A percentile compares a stretch with the other conserved stretches of the same genome.
These are phyloP conservation scores for Fusarium neocosmosporiellum DNA, from an alignment of 2,329 filamentous ascomycete species.

Conservation along the genomic window DNA sequence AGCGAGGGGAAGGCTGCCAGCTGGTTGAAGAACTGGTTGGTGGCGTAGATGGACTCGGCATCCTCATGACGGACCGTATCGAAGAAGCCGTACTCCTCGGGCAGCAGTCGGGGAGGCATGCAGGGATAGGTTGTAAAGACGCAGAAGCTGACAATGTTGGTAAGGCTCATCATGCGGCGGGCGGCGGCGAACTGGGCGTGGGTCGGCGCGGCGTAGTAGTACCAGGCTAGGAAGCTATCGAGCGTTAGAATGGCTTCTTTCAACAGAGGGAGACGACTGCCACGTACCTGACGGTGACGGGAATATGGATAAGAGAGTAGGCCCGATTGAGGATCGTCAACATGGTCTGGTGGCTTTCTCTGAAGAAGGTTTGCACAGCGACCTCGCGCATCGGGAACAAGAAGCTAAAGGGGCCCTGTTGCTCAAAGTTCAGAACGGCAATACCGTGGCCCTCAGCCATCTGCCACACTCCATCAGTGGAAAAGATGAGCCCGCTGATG, in stretches of 20 bases:
- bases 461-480: constrained; percentile 61
- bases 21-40: constrained; percentile 67
- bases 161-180: constrained; percentile 60
- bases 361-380: constrained; percentile 67
- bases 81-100: constrained; percentile 66
- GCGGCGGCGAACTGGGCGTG: constrained; percentile 51
- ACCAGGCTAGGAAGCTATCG: constrained; percentile 70
- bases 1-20: constrained; percentile 69
- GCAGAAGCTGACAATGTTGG: constrained; percentile 65
- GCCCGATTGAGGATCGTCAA: constrained; percentile 67
- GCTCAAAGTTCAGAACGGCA: constrained; percentile 65
- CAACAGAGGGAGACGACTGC: constrained; percentile 19
- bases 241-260: neutral
- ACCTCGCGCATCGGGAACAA: constrained; percentile 64
- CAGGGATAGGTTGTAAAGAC: constrained; percentile 67
- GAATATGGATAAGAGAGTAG: constrained; percentile 70
- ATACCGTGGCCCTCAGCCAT: constrained; percentile 67
- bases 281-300: constrained; percentile 66
- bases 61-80: constrained; percentile 63
- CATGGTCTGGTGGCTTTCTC: constrained; percentile 62
- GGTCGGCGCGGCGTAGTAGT: constrained; percentile 66
- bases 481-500: constrained; percentile 47
- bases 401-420: constrained; percentile 60
- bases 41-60: constrained; percentile 71
- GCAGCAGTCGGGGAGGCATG: constrained; percentile 68